Evolutionary conservation across 2,329 filamentous ascomycete genomes (phyloP).

Genomic region (Colletotrichum cuscutae): DNA sequence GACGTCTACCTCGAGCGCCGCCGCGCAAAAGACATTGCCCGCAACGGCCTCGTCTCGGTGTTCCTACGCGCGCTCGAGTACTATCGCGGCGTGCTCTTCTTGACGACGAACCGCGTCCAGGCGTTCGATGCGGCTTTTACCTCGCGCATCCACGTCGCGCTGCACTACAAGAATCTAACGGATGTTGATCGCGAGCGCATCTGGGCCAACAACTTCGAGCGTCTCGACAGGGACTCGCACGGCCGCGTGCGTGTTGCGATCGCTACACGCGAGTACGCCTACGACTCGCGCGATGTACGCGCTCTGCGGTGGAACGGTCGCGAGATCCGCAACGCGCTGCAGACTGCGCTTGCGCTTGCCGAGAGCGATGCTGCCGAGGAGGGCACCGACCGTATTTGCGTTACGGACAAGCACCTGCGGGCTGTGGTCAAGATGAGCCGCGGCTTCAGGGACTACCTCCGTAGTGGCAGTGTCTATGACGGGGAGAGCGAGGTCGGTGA

Average conservation of each 20-base stretch:
- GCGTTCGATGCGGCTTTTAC: constrained; percentile 46
- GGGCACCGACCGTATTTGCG: constrained; percentile 28
- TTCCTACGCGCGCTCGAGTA: constrained; percentile 64
- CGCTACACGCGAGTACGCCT: constrained; percentile 39
- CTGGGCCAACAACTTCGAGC: constrained; percentile 44
- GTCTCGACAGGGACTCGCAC: constrained; percentile 40
- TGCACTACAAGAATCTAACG: constrained; percentile 43
- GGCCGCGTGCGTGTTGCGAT: constrained; percentile 38
- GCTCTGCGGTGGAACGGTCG: constrained; percentile 39
- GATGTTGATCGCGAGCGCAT: constrained; percentile 41
- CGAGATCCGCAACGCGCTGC: constrained; percentile 49
- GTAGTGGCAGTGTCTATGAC: constrained; percentile 38
- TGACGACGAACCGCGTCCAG: constrained; percentile 61
- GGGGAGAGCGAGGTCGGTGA: constrained; percentile 31
- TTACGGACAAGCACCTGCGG: constrained; percentile 38
- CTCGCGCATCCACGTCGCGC: constrained; percentile 44
- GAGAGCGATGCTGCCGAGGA: constrained; percentile 39
- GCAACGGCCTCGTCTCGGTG: constrained; percentile 59
- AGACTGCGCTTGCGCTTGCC: constrained; percentile 45
- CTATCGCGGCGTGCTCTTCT: constrained; percentile 60
- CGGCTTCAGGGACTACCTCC: constrained; percentile 40
- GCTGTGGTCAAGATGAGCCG: constrained; percentile 38
- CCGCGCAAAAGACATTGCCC: constrained; percentile 51
- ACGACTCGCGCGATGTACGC: constrained; percentile 34
- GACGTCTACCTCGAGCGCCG: constrained; percentile 69